phyloP scores from a whole-genome alignment of 2,329 filamentous ascomycete species.

The Salinomyces thailandicus region DNA sequence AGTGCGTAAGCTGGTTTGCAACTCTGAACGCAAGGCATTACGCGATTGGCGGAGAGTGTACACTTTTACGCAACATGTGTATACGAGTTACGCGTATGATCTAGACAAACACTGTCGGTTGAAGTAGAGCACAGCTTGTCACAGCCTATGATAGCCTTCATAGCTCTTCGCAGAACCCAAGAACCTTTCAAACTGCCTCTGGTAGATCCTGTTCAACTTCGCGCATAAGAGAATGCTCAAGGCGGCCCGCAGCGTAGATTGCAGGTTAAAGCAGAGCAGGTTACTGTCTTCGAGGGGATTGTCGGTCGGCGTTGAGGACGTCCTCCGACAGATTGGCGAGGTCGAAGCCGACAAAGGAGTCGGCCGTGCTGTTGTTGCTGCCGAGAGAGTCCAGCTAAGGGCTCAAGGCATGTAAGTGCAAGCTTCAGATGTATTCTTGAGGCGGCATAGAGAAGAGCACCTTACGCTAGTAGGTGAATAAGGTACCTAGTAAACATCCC shows the following conservation, averaged over 20 bases:
- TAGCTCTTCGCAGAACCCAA: neutral
- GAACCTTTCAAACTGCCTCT: neutral
- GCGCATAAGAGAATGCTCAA: neutral
- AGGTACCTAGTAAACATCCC: too few species aligned
- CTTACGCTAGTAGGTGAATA: too few species aligned
- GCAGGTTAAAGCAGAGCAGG: neutral
- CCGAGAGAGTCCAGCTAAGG: neutral
- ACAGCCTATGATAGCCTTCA: neutral
- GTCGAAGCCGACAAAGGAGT: neutral
- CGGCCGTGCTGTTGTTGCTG: neutral
- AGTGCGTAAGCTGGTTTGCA: too few species aligned
- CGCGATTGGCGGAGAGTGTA: neutral
- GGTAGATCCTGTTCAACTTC: neutral
- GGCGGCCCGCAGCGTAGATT: neutral
- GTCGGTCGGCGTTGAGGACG: neutral
- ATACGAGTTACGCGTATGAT: too few species aligned
- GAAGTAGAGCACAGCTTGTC: neutral
- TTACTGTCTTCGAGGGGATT: neutral
- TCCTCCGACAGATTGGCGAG: neutral
- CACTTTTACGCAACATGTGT: too few species aligned
- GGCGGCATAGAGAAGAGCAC: too few species aligned
- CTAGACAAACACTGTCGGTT: neutral
- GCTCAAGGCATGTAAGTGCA: too few species aligned
- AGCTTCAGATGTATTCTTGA: too few species aligned
- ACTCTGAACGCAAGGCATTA: too few species aligned